These are phyloP conservation scores for Lactarius evosmus DNA, from an alignment of 768 basidiomycete species.

Conservation along the genomic window DNA sequence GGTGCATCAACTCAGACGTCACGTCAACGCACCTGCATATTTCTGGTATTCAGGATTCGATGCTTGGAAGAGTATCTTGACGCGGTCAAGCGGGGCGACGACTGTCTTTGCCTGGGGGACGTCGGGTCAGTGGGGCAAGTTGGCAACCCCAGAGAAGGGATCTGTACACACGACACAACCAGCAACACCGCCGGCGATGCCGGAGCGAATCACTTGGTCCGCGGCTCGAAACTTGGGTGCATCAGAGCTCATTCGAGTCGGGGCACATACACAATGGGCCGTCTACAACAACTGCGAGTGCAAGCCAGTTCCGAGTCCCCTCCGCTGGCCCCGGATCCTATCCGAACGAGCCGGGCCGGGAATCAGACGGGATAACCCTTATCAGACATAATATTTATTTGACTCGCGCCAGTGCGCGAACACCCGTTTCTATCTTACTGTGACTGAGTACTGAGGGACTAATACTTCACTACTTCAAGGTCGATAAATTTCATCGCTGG, in stretches of 20 bases:
- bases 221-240: slow-evolving; percentile 34
- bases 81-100: slow-evolving; percentile 93
- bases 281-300: neutral
- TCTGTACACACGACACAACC: slow-evolving; percentile 77
- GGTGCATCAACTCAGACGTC: too few relatives aligned
- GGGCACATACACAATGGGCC: slow-evolving; percentile 18
- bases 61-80: slow-evolving; percentile 98
- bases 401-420: too few relatives aligned
- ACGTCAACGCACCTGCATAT: slow-evolving; percentile 68
- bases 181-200: slow-evolving; percentile 89
- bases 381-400: neutral
- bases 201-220: slow-evolving; percentile 62
- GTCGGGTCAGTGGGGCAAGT: slow-evolving; percentile 19
- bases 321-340: too few relatives aligned
- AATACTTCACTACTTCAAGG: too few relatives aligned
- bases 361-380: too few relatives aligned
- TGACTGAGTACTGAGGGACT: too few relatives aligned
- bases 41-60: slow-evolving; percentile 93
- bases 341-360: too few relatives aligned
- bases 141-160: slow-evolving; percentile 12
- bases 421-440: too few relatives aligned
- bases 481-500: too few relatives aligned
- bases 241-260: slow-evolving; percentile 58
- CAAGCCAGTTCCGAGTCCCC: neutral
- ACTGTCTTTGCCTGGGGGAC: slow-evolving; percentile 79